Percentiles rank a stretch among this genome's conserved stretches.
Conservation (phyloP, 73 alveolate genomes). For the Urostyla sp. region DNA sequence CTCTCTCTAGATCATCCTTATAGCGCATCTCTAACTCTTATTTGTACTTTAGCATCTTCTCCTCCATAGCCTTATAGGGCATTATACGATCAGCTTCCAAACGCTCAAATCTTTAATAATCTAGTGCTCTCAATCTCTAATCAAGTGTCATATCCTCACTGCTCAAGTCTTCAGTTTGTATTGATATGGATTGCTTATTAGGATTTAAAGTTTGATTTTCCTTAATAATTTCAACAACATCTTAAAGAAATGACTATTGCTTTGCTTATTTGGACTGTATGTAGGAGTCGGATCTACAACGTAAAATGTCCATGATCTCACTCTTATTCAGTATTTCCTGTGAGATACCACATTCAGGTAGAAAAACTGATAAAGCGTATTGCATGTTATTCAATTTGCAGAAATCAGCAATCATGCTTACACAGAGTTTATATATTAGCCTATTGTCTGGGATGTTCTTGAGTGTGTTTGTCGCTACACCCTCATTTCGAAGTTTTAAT, state of each 20-base stretch:
- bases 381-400: constrained; percentile 63
- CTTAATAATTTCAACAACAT: constrained; percentile 50
- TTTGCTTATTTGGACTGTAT: constrained; percentile 25
- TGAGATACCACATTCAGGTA: constrained; percentile 75
- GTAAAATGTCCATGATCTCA: constrained; percentile 64
- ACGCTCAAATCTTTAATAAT: constrained; percentile 34
- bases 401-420: constrained; percentile 68
- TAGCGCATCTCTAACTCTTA: constrained; percentile 65
- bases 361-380: constrained; percentile 70
- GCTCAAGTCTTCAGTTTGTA: constrained; percentile 72
- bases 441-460: constrained; percentile 50
- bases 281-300: too few relatives aligned
- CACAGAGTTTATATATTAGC: constrained; percentile 47
- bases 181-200: constrained; percentile 26
- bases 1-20: constrained; percentile 66
- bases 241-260: constrained; percentile 59
- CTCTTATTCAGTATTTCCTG: constrained; percentile 53
- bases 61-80: constrained; percentile 77
- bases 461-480: background rate
- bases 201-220: constrained; percentile 27
- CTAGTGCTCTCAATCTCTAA: constrained; percentile 58
- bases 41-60: constrained; percentile 71
- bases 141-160: constrained; percentile 59
- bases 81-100: constrained; percentile 58
- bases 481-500: constrained; percentile 18